A percentile compares a stretch with the other conserved stretches of the same genome.
These are phyloP conservation scores for Pyracantha coccinea DNA, from an alignment of 331 rosid species.

Conservation along the genomic window DNA sequence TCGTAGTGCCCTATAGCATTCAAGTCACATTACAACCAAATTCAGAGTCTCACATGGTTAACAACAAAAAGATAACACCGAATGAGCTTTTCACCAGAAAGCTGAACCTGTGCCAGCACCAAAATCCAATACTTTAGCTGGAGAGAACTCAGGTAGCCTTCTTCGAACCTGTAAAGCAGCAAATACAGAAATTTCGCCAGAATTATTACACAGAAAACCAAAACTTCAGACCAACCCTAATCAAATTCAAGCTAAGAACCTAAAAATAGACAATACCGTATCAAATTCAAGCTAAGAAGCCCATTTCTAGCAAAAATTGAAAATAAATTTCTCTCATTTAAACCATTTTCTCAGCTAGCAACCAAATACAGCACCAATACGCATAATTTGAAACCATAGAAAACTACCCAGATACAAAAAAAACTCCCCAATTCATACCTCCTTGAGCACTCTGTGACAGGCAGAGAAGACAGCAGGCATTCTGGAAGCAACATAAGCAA, in stretches of 20 bases:
- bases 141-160: slow-evolving; percentile 84
- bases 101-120: slow-evolving; percentile 99
- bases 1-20: slow-evolving; percentile 63
- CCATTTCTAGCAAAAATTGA: background rate
- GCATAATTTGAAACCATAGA: background rate
- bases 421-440: slow-evolving; percentile 31
- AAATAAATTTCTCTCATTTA: background rate
- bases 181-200: background rate
- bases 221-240: background rate
- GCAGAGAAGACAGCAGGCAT: slow-evolving; percentile 98
- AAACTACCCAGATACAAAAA: background rate
- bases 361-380: background rate
- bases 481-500: slow-evolving; percentile 80
- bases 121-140: slow-evolving; percentile 73
- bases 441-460: slow-evolving; percentile 78
- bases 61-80: slow-evolving; percentile 11
- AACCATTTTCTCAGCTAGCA: slow-evolving; percentile 5
- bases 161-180: slow-evolving; percentile 46
- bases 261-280: background rate
- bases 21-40: slow-evolving; percentile 15
- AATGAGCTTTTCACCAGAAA: slow-evolving; percentile 62
- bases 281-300: background rate
- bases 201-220: background rate
- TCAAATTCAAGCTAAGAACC: background rate
- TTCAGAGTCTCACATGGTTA: background rate